phyloP scores from a whole-genome alignment of 2,329 filamentous ascomycete species.

The Escovopsis weberi region DNA sequence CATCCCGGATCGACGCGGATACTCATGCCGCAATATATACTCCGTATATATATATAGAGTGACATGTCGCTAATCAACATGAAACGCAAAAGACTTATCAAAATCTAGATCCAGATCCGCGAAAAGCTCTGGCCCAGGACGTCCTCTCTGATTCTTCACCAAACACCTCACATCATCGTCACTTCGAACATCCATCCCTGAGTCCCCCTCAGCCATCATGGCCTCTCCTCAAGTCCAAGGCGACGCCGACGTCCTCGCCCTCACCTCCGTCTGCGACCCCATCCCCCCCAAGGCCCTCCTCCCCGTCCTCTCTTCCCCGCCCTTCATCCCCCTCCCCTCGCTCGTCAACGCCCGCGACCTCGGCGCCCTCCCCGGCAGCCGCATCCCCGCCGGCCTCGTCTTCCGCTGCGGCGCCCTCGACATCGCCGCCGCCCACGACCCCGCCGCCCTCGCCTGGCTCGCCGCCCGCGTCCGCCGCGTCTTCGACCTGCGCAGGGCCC shows the following conservation, averaged over 20 bases:
- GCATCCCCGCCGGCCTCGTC: slow-evolving; percentile 25
- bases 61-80: too few species aligned
- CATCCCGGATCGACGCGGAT: too few species aligned
- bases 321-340: slow-evolving; percentile 31
- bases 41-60: too few species aligned
- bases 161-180: too few species aligned
- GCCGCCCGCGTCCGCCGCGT: slow-evolving; percentile 25
- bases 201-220: slow-evolving; percentile 7
- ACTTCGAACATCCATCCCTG: too few species aligned
- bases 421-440: slow-evolving; percentile 14
- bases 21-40: too few species aligned
- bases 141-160: too few species aligned
- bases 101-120: too few species aligned
- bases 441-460: slow-evolving; percentile 21
- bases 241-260: slow-evolving; percentile 23
- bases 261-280: slow-evolving; percentile 25
- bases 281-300: slow-evolving; percentile 23
- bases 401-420: slow-evolving; percentile 33
- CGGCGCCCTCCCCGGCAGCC: slow-evolving; percentile 27
- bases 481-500: slow-evolving; percentile 35
- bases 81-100: too few species aligned
- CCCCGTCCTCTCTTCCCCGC: slow-evolving; percentile 24
- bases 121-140: too few species aligned
- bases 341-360: slow-evolving; percentile 39
- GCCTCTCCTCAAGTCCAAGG: slow-evolving; percentile 11